phyloP scores from a whole-genome alignment of 768 basidiomycete genomes.

The Tricholoma terreum region DNA sequence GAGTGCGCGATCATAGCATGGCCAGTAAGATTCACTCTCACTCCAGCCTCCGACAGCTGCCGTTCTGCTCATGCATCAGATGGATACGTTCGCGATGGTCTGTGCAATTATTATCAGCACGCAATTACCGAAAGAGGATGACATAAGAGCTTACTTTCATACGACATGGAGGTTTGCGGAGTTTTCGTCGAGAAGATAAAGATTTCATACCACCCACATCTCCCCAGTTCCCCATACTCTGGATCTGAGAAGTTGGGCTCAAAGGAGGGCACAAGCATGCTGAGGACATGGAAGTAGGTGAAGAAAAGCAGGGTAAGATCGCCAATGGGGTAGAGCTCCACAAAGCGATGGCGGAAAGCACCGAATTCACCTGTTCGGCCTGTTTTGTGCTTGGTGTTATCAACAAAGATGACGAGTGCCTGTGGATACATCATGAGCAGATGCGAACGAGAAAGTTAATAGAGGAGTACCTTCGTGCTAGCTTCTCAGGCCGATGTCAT shows the following conservation, averaged over 20 bases:
- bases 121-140: neutral
- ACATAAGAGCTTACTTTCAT: neutral
- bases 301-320: conserved; percentile 3
- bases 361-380: conserved; percentile 22
- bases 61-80: neutral
- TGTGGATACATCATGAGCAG: neutral
- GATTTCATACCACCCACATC: conserved; percentile 15
- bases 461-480: conserved; percentile 12
- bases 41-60: no score
- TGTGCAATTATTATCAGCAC: neutral
- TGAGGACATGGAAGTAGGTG: conserved; percentile 22
- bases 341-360: conserved; percentile 20
- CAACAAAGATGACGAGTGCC: neutral
- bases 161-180: neutral
- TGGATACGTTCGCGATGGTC: neutral
- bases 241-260: conserved; percentile 8
- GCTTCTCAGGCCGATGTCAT: conserved; percentile 14
- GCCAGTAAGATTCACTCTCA: no score
- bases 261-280: conserved; percentile 9
- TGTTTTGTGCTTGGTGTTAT: neutral
- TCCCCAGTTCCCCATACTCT: neutral
- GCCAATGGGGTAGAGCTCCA: conserved; percentile 21
- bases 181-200: conserved; percentile 20
- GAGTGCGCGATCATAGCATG: no score
- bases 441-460: neutral